Base-by-base conservation (phyloP, 371 early-diverging fungal genomes). In the Sporodiniella umbellata region DNA sequence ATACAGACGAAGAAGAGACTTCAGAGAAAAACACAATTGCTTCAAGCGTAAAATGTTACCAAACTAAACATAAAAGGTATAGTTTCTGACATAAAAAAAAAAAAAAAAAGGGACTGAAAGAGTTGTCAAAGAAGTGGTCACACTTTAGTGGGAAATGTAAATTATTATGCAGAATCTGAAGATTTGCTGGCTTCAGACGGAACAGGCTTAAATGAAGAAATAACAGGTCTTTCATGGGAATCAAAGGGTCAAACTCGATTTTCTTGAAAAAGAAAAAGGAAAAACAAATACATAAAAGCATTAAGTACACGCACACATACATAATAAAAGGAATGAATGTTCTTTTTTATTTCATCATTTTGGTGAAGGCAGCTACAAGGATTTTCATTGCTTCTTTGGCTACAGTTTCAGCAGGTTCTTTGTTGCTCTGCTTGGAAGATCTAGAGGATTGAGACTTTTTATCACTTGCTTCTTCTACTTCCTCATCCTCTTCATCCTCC, bases 141-240 rank as follows among this genome's bases (percentile, higher is more conserved):
- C n/a, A n/a, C 33, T 18, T 21, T 46, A 33, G 18, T 33, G 30
- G 54, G 17, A 42, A 30, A 42, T 24, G 47, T 33, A 8, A 54
- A 54, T 42, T 54, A 54, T 25, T 54, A 54, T 42, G 54, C 42
- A 15, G 54, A 54, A 18, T 42, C 47, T 8, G 53, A 45, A 19
- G 45, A 42, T 26, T 18, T 37, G 17, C 40, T 54, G 7, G 54
- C 54, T 24, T 14, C 39, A 12, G 48, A 54, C 30, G 54, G 54
- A n/a, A 14, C 33, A 25, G 42, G 48, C 18, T 45, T 53, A 35
- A 37, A 25, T 12, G 17, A 25, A 19, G 53, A 45, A 46, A 39
- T 45, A 15, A 39, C 53, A 19, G 44, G 28, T 14, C 15, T 47
- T 8, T 18, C 5, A 23, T 54, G 54, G 54, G 54, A 54, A 31